Conservation (phyloP, 2,329 filamentous ascomycete species). For the Pezicula carpinea region DNA sequence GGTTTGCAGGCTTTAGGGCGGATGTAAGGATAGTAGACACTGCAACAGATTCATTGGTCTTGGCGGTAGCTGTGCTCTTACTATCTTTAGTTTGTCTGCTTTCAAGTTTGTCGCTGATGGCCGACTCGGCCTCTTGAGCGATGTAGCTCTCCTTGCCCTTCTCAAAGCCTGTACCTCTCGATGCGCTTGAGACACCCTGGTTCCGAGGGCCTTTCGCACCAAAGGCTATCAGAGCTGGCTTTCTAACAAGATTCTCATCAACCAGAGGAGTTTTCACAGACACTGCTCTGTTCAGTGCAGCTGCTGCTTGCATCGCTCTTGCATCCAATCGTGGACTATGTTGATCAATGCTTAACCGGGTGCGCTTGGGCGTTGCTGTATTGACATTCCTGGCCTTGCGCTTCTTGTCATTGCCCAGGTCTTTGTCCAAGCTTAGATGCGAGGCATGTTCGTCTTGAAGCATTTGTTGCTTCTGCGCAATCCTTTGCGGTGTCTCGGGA, state of each 20-base stretch:
- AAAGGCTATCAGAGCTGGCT: conserved; percentile 18
- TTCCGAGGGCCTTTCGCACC: conserved; percentile 15
- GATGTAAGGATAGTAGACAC: no score
- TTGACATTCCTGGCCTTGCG: neutral
- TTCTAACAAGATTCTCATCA: conserved; percentile 13
- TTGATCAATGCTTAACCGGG: neutral
- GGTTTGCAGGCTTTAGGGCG: neutral
- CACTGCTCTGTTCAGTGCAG: neutral
- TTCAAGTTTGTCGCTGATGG: no score
- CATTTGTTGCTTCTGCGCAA: no score
- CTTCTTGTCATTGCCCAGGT: no score
- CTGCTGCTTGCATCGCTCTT: neutral
- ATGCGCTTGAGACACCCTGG: conserved; percentile 14
- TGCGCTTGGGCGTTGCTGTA: neutral
- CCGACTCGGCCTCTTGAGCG: neutral
- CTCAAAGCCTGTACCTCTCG: neutral
- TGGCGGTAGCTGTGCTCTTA: no score
- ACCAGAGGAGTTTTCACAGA: conserved; percentile 2
- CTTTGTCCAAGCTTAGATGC: no score
- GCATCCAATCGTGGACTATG: no score
- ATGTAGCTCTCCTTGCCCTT: neutral
- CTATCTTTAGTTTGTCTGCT: no score
- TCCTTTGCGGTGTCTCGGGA: no score
- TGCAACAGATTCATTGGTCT: no score
- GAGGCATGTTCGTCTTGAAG: no score